phyloP scores from a whole-genome alignment of 73 alveolate genomes.

The Paramecium biaurelia region DNA sequence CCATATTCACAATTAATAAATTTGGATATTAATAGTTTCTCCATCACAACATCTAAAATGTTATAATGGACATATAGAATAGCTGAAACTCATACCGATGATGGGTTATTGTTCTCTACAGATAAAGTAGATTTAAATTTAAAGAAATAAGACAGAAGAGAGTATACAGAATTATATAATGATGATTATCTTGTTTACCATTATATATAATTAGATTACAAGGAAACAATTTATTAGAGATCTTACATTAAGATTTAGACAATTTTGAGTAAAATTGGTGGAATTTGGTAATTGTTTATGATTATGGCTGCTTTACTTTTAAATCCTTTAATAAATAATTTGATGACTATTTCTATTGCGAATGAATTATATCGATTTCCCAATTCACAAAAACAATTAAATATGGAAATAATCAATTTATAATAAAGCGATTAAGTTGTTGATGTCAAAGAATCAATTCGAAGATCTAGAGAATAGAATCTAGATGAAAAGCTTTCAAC shows the following conservation, averaged over 20 bases:
- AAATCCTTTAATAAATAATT: neutral
- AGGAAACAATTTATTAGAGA: neutral
- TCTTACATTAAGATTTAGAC: neutral
- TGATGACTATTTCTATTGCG: neutral
- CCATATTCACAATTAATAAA: neutral
- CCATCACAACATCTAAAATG: neutral
- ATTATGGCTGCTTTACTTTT: neutral
- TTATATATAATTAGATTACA: neutral
- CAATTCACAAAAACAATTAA: neutral
- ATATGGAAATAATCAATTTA: neutral
- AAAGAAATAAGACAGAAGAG: neutral
- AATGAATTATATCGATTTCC: neutral
- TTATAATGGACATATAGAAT: conserved; percentile 1
- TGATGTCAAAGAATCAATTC: neutral
- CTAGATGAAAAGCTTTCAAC: neutral
- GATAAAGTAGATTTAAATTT: neutral
- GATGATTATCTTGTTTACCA: conserved; percentile 14
- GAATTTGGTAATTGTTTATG: neutral
- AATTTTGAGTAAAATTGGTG: conserved; percentile 1
- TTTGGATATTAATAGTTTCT: neutral
- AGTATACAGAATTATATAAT: neutral
- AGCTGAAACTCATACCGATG: neutral
- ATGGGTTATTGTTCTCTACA: neutral
- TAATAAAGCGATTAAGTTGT: neutral
- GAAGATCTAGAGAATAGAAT: neutral